Percentiles rank a stretch among this genome's conserved stretches.
These are phyloP conservation scores for Suillus lakei DNA, from an alignment of 768 basidiomycete genomes.

Conservation along the genomic window DNA sequence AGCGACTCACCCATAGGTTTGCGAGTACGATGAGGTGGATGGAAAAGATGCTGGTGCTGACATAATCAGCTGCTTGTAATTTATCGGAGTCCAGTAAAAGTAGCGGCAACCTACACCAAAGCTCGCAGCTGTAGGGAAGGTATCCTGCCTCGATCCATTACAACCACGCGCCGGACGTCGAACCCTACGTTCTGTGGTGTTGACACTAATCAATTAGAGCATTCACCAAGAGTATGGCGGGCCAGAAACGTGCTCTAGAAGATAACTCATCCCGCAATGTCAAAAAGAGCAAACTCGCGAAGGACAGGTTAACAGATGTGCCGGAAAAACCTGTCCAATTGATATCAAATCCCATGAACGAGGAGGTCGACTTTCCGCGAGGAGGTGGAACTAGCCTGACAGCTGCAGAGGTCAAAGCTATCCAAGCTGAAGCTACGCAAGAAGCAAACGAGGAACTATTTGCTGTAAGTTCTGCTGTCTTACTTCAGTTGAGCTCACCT, in stretches of 20 bases:
- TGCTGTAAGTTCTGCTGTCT: conserved; percentile 48
- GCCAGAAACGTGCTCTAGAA: conserved; percentile 67
- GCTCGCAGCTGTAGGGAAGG: not conserved
- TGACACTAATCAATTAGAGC: conserved; percentile 8
- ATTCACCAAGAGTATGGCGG: conserved; percentile 40
- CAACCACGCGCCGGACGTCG: not conserved
- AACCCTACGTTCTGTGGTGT: not conserved
- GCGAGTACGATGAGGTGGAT: not conserved
- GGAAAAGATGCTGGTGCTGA: not conserved
- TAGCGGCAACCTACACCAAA: not conserved
- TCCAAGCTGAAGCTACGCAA: conserved; percentile 80
- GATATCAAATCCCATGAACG: conserved; percentile 47
- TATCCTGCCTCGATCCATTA: not conserved
- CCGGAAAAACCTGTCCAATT: conserved; percentile 34
- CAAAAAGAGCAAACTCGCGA: conserved; percentile 63
- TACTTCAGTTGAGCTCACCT: not conserved
- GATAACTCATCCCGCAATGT: conserved; percentile 54
- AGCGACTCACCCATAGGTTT: conserved; percentile 3
- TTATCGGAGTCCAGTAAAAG: not conserved
- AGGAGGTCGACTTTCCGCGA: conserved; percentile 93
- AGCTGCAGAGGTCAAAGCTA: conserved; percentile 85
- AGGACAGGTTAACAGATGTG: conserved; percentile 31
- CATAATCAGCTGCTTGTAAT: not conserved
- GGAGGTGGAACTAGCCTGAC: conserved; percentile 92
- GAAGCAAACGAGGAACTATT: conserved; percentile 87